Evolutionary conservation across 306 rosid species (phyloP).

Genomic region (Cyamopsis tetragonoloba): DNA sequence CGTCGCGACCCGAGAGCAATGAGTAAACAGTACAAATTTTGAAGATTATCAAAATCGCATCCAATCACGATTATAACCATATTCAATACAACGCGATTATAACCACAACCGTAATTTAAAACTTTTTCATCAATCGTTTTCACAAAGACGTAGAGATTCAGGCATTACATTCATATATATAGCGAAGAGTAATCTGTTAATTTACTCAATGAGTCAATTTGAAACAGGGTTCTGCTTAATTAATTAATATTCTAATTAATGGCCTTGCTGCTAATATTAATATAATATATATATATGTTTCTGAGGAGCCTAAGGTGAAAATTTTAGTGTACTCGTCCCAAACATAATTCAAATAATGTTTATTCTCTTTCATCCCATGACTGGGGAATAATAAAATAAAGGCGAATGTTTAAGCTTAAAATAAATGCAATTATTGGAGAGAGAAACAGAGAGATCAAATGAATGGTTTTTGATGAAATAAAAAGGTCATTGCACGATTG

Average conservation of each 20-base stretch:
- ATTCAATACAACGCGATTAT: no score
- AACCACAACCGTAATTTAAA: no score
- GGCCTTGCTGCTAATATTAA: constrained; percentile 9
- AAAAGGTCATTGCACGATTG: not conserved
- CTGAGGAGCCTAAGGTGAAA: constrained; percentile 23
- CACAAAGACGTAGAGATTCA: constrained; percentile 27
- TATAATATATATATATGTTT: constrained; percentile 11
- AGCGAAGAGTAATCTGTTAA: constrained; percentile 20
- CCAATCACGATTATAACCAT: no score
- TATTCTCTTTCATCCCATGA: constrained; percentile 23
- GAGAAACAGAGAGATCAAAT: not conserved
- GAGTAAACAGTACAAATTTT: no score
- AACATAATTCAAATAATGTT: not conserved
- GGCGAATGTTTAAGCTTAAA: not conserved
- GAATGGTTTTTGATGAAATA: not conserved
- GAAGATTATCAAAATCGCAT: no score
- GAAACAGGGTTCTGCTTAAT: constrained; percentile 15
- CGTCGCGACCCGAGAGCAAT: no score
- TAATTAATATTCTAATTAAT: constrained; percentile 19
- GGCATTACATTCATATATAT: constrained; percentile 6
- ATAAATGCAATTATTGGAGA: constrained; percentile 28
- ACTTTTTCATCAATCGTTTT: constrained; percentile 19
- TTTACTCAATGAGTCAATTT: constrained; percentile 38
- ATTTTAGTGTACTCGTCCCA: not conserved
- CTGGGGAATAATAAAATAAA: not conserved